Base-by-base conservation (phyloP, 345 rosid species). In the Acer saccharum region DNA sequence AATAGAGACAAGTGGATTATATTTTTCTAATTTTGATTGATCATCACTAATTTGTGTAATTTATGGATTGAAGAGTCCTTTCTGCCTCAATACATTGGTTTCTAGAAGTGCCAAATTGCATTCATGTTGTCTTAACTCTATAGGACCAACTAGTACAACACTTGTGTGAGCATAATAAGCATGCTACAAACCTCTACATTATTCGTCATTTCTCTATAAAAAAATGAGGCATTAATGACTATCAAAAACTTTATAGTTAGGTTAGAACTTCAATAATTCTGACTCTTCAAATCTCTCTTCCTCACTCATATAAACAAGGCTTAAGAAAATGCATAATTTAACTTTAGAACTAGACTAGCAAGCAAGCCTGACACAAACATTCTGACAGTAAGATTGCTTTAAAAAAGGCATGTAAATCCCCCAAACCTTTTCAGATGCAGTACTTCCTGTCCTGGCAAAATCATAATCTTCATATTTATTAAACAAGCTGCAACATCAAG, bases 381-480 rank as follows among this genome's bases (percentile, higher is more conserved):
- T 27, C 10, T 6, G 2, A 43, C 6, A 14, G 55, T 35, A 71
- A 29, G 62, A 32, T 50, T 44, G 62, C 46, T 12, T n/a, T 29
- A 11, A 35, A 64, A 74, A 50, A 6, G 8, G 21, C 5, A 58
- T 32, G 23, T 20, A 75, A 54, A n/a, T 43, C 21, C 14, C 16
- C 11, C 76, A 70, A 43, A 94, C 98, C 97, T 83, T 94, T 85
- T 94, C 93, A 1, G 81, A 81, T 11, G 97, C 94, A 58, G 43
- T 80, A 86, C 84, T 91, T 78, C 99, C 98, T 0, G 98, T 97
- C 82, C 88, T 91, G 17, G 98, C 95, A 89, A 89, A 97, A 83
- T 91, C 95, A 5, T 82, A 81, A 76, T 89, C 99, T 79, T 97
- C 95, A 71, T 85, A 97, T 65, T 91, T 86, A 62, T 89, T 89